Conservation (phyloP, 768 basidiomycete species). For the Russula emetica region DNA sequence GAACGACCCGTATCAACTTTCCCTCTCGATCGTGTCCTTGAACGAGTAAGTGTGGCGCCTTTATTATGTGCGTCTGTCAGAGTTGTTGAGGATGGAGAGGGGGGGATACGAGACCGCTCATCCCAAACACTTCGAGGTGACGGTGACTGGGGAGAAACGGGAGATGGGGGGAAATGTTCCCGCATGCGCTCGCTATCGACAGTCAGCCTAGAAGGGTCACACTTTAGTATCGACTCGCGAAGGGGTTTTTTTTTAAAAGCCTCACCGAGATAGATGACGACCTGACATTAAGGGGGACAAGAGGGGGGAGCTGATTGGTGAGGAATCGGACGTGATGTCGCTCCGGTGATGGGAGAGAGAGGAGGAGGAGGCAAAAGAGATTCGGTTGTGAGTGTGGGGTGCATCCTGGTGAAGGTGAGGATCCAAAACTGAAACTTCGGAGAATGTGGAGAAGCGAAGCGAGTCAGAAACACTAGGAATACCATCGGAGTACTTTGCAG, state of each 20-base stretch:
- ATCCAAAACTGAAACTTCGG: slow-evolving; percentile 48
- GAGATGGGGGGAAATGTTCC: slow-evolving; percentile 12
- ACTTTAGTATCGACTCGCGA: background rate
- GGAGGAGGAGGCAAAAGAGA: slow-evolving; percentile 57
- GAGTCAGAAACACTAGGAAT: slow-evolving; percentile 40
- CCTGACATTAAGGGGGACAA: slow-evolving; percentile 15
- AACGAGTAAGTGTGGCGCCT: background rate
- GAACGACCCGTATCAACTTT: slow-evolving; percentile 18
- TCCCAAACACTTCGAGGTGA: slow-evolving; percentile 3
- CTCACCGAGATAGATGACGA: slow-evolving; percentile 24
- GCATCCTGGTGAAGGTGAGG: slow-evolving; percentile 40
- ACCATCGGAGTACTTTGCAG: slow-evolving; percentile 43
- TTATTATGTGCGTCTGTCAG: slow-evolving; percentile 11
- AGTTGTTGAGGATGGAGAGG: slow-evolving; percentile 27
- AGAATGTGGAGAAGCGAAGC: slow-evolving; percentile 49
- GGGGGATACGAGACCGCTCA: slow-evolving; percentile 5
- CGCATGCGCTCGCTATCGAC: slow-evolving; percentile 25
- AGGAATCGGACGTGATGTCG: slow-evolving; percentile 26
- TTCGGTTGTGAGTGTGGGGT: slow-evolving; percentile 39
- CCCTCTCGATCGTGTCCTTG: slow-evolving; percentile 23
- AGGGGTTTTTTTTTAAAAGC: background rate
- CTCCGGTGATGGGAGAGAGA: slow-evolving; percentile 44
- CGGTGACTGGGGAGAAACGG: slow-evolving; percentile 13
- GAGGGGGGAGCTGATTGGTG: slow-evolving; percentile 18
- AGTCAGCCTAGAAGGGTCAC: slow-evolving; percentile 12